Evolutionary conservation across 2,329 filamentous ascomycete genomes (phyloP), one percentile per base, ranked within the genome.

Genomic region (Didymellaceae sp.): DNA sequence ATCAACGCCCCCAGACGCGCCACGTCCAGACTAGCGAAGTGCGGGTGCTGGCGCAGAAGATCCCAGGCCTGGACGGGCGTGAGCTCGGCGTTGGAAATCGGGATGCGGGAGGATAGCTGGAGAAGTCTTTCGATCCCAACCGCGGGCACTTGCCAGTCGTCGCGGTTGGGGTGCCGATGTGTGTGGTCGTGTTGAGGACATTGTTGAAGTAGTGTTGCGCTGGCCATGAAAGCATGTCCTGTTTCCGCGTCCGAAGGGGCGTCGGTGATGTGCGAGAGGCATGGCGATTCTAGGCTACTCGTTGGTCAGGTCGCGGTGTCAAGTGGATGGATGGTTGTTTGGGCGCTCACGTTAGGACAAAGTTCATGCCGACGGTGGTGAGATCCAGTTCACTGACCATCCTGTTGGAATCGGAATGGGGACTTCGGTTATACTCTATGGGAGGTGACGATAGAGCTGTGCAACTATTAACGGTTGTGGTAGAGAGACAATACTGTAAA

Each of bases 41-140:
- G 4, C n/a, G 13, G 20, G 25, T 37, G 66, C 14, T 49, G 35
- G 10, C 60, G 58, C 7, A 75, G 62, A n/a, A 57, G 52, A 35
- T 71, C 62, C 72, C 72, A 75, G 6, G 67, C 71, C 45, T 75
- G 72, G 1, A 75, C 65, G 0, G 73, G 72, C 2, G 72, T 75
- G 2, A 74, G 42, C 25, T 73, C 68, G 11, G 42, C 42, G 11
- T 65, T 62, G 6, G 52, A 45, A 4, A 62, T 58, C 24, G 45
- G 62, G 32, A 59, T 13, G 11, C 16, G 11, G 10, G 1, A 20
- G 6, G 32, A 34, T 4, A 34, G 18, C 18, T 34, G 11, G n/a
- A 34, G 32, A 6, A 34, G 18, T 18, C 32, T 14, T 21, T 34
- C 32, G 18, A 34, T 21, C 6, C 18, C 32, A 5, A 34, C 6